A percentile compares a stretch with the other conserved stretches of the same genome.
Evolutionary conservation across 2,329 filamentous ascomycete genomes (phyloP).

Genomic region (Pseudogymnoascus sp.): DNA sequence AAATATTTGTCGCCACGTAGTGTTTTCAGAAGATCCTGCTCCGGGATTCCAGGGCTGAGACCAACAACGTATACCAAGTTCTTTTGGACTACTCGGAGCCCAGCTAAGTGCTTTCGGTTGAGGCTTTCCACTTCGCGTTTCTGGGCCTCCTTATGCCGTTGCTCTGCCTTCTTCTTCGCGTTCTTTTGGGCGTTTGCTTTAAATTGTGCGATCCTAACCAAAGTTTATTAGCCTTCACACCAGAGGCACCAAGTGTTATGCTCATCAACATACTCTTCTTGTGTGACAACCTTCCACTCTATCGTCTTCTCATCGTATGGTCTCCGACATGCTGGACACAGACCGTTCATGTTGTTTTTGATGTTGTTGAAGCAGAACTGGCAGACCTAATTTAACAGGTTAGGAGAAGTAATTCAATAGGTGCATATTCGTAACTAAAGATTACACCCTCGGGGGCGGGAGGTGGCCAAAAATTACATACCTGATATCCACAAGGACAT

Average conservation of each 20-base stretch:
- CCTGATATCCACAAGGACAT: slow-evolving; percentile 97
- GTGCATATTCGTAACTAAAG: neutral
- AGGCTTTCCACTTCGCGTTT: slow-evolving; percentile 94
- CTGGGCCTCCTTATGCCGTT: slow-evolving; percentile 88
- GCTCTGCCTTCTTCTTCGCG: slow-evolving; percentile 81
- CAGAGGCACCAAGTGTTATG: neutral
- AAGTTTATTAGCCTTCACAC: slow-evolving; percentile 13
- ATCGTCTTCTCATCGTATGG: slow-evolving; percentile 97
- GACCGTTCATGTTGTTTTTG: slow-evolving; percentile 93
- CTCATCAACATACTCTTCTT: slow-evolving; percentile 70
- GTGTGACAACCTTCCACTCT: slow-evolving; percentile 89
- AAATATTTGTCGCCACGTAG: slow-evolving; percentile 90
- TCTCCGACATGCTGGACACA: slow-evolving; percentile 94
- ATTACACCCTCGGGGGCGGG: neutral
- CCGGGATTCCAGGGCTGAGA: slow-evolving; percentile 80
- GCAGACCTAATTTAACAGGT: slow-evolving; percentile 61
- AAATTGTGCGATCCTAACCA: slow-evolving; percentile 61
- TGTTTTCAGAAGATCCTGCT: slow-evolving; percentile 87
- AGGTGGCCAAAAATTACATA: slow-evolving; percentile 36
- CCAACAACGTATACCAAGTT: slow-evolving; percentile 98
- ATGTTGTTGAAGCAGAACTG: slow-evolving; percentile 99
- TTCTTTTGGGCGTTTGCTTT: slow-evolving; percentile 77
- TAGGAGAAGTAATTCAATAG: neutral
- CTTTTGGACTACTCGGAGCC: slow-evolving; percentile 93
- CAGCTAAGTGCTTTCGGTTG: slow-evolving; percentile 91